Base-by-base conservation (phyloP, 768 basidiomycete species). In the Omphalotus guepiniiformis region DNA sequence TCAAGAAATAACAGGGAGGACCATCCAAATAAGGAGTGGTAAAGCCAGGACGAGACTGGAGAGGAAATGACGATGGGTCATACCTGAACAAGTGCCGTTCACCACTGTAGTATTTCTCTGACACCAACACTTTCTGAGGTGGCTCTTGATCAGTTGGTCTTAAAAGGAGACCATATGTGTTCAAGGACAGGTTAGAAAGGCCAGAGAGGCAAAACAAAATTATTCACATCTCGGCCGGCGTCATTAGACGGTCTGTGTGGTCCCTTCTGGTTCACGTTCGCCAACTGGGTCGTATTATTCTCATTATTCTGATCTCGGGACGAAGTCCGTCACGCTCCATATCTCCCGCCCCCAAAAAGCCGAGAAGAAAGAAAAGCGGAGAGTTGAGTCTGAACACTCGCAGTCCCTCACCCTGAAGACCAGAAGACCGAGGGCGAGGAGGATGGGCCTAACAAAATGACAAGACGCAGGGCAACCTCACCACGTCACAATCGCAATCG, bases 1-100 rank as follows among this genome's bases (percentile, higher is more conserved):
- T 32, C 39, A 15, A 51, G 42, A 34, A 27, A 37, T 15, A 51
- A 41, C 30, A 51, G 42, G 36, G 25, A 19, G 7, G 12, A 34
- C 27, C n/a, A n/a, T n/a, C n/a, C 45, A 47, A 9, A 30, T 39
- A 26, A 73, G 54, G 64, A 68, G 47, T 9, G 37, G 38, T 38
- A 47, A 22, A 6, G 39, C 23, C 6, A 71, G n/a, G 72, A 49
- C 65, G 74, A 44, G 75, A 78, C 52, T 75, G 76, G 75, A 63
- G 75, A n/a, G n/a, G n/a, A 42, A 59, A 69, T 51, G 83, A 88
- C 36, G 85, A 88, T 46, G 73, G 76, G n/a, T n/a, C n/a, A n/a
- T 76, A 74, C 56, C 62, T 82, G 42, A 90, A 89, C 64, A 90
- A 89, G 88, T 91, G 64, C 39, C 82, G n/a, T n/a, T 65, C 9